A percentile compares a stretch with the other conserved stretches of the same genome.
Evolutionary conservation across 2,329 filamentous ascomycete species (phyloP).

Genomic region (Myriosclerotinia scirpicola): DNA sequence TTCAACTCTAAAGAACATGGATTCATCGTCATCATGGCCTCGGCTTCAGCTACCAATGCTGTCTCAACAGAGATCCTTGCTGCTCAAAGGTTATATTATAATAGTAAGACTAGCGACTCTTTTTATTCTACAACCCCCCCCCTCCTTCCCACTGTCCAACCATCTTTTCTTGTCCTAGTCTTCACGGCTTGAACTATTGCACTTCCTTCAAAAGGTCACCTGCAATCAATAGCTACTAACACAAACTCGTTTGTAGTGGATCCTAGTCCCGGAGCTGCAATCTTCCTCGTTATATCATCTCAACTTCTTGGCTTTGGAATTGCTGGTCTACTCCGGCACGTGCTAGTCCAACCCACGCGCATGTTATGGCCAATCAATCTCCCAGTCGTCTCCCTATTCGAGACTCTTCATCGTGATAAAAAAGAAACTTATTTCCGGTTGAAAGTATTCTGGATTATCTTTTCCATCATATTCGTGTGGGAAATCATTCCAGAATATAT

Average conservation of each 20-base stretch:
- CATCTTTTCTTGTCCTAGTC: too few relatives aligned
- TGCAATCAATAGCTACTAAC: too few relatives aligned
- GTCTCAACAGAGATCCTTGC: conserved; percentile 74
- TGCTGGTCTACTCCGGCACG: conserved; percentile 58
- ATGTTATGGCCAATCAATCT: conserved; percentile 66
- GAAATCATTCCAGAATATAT: conserved; percentile 23
- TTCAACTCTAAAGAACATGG: conserved; percentile 70
- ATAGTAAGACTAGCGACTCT: conserved; percentile 46
- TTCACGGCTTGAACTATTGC: too few relatives aligned
- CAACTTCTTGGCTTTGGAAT: conserved; percentile 64
- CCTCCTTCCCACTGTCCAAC: too few relatives aligned
- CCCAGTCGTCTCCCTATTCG: conserved; percentile 45
- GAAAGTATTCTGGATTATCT: conserved; percentile 43
- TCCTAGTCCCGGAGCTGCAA: conserved; percentile 3
- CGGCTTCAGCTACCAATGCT: conserved; percentile 59
- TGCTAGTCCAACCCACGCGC: conserved; percentile 57
- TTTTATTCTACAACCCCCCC: conserved; percentile 26
- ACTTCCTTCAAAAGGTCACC: too few relatives aligned
- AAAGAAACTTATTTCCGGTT: conserved; percentile 43
- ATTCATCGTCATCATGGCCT: conserved; percentile 60
- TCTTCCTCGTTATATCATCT: conserved; percentile 59
- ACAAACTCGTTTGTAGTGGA: too few relatives aligned
- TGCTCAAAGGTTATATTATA: conserved; percentile 57
- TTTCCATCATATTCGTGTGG: conserved; percentile 25
- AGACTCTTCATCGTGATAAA: conserved; percentile 45